Base-by-base conservation (phyloP, 208 protist genomes). In the Leishmania lainsoni region DNA sequence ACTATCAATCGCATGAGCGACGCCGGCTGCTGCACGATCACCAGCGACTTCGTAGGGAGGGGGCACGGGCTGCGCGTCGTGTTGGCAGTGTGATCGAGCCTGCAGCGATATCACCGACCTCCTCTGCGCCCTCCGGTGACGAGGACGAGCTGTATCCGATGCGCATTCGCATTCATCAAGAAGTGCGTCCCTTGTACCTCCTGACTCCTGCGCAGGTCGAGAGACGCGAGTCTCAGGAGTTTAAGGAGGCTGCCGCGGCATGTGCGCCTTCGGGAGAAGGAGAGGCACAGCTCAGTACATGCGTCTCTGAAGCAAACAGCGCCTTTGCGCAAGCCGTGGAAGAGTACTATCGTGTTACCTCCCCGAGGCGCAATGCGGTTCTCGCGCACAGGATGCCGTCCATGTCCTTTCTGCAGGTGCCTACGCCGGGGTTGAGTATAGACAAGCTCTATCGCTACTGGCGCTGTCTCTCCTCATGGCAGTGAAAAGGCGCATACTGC, bases 351-450 rank as follows among this genome's bases (percentile, higher is more conserved):
- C 51, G 29, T 22, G 26, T 29, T 17, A 69, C 32, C 4, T 56
- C 32, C 49, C 6, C 51, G 8, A 17, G 51, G 17, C 20, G 51
- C 17, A 52, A 76, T 17, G 56, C 1, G 42, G 32, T n/a, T 68
- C 32, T 35, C n/a, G 26, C 42, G 14, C 59, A 70, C 29, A 29
- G 5, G 14, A 5, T 14, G 14, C 22, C 32, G 16, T 17, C 39
- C 12, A 4, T 71, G 22, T 1, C 72, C 22, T 72, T 81, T 42
- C 68, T 88, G 6, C 72, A 75, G 61, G 69, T 88, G 42, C 75
- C 85, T n/a, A 63, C 80, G 5, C 85, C 85, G 26, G 85, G 85
- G 0, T 49, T 88, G 35, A 59, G 70, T 42, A 58, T 70, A 29
- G 5, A n/a, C 2, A n/a, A 52, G 51, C 75, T 85, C 29, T 42